Percentiles rank a stretch among this genome's conserved stretches.
Evolutionary conservation across 768 basidiomycete species (phyloP).

Genomic region (Leccinum fibrillosum): DNA sequence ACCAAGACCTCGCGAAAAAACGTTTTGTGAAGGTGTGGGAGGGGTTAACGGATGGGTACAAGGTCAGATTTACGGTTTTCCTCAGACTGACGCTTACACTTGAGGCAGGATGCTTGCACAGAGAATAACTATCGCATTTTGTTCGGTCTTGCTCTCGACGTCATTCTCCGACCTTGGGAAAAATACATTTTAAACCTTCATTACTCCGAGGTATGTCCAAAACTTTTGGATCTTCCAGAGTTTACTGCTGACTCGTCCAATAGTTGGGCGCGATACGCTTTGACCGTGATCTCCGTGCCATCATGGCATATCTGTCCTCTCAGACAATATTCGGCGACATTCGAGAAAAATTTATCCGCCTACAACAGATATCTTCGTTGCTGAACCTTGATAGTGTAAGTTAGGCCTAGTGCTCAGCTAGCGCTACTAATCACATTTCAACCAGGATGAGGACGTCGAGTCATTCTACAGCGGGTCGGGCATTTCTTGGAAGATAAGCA

Average conservation of each 20-base stretch:
- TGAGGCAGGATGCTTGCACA: conserved; percentile 73
- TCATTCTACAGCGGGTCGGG: conserved; percentile 94
- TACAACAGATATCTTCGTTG: conserved; percentile 92
- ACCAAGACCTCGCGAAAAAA: conserved; percentile 83
- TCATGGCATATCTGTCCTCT: conserved; percentile 78
- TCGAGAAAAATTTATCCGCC: conserved; percentile 84
- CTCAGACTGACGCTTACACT: neutral
- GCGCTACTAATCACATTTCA: conserved; percentile 4
- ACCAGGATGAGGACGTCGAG: conserved; percentile 89
- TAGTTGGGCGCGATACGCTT: conserved; percentile 96
- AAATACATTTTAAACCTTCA: conserved; percentile 75
- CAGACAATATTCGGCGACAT: conserved; percentile 90
- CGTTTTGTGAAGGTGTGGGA: conserved; percentile 92
- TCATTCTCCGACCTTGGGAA: conserved; percentile 94
- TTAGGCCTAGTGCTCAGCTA: neutral
- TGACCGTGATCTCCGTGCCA: conserved; percentile 85
- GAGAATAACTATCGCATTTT: conserved; percentile 85
- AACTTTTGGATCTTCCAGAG: neutral
- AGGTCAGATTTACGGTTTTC: conserved; percentile 43
- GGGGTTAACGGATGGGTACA: conserved; percentile 78
- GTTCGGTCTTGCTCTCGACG: conserved; percentile 82
- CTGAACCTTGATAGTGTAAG: conserved; percentile 79
- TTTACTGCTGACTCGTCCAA: conserved; percentile 2
- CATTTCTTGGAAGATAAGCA: conserved; percentile 80
- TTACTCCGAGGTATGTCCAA: conserved; percentile 74